Evolutionary conservation across 2,329 filamentous ascomycete species (phyloP), one percentile per base, ranked within the genome.

Genomic region (Bipolaris victoriae): DNA sequence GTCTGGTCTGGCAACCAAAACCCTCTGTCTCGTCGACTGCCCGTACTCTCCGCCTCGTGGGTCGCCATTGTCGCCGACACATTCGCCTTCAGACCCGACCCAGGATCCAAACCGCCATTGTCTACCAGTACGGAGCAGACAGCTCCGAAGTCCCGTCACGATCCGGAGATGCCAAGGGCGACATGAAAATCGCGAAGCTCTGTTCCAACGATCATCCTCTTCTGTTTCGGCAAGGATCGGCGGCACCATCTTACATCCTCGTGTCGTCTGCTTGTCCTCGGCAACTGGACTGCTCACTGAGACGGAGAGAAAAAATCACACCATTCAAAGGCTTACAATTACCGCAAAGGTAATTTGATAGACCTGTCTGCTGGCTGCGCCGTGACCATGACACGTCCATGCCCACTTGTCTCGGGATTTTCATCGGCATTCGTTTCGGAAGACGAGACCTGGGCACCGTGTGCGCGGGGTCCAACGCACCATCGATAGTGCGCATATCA

Each of bases 141-240:
- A 2, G 22, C 10, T 49, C 43, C 44, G 24, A 49, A 20, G 50
- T 33, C 52, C 50, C 44, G 55, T 31, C 56, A 56, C 59, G 58
- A 59, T 63, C 58, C 56, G 43, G 46, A 49, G 20, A 51, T 50
- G 61, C 67, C 64, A 68, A 66, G 62, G 41, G 50, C 36, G 49
- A 52, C 43, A 55, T 41, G 64, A 55, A 50, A 60, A 66, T 67
- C 61, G 58, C 57, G 62, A 63, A 55, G 47, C 51, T 61, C 36
- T 49, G 50, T 18, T 45, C 39, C 16, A 45, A 35, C 40, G 31
- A 48, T 52, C 56, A 47, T 52, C 45, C 53, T 59, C 22, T 22
- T 22, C 31, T 13, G 13, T 44, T 64, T 59, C 11, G 55, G 65
- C 52, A 55, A 67, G 29, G 67, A 67, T 69, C 65, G 58, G 63